Evolutionary conservation across 2,329 filamentous ascomycete species (phyloP).

Genomic region (Juglanconis sp.): DNA sequence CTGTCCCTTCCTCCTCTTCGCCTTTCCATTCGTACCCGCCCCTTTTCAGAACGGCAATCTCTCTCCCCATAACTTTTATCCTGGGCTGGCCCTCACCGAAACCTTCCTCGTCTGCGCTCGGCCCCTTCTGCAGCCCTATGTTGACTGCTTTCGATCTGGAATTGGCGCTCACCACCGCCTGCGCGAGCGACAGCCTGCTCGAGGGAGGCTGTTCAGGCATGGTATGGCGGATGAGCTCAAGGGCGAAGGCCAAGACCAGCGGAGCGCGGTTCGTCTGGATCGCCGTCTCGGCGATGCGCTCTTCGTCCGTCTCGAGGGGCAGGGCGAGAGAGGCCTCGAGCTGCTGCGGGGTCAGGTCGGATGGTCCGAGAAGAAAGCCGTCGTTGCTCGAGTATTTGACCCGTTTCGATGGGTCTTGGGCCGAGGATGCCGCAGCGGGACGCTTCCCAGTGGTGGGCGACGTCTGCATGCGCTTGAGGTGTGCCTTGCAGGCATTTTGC

Average conservation of each 20-base stretch:
- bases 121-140: slow-evolving; percentile 66
- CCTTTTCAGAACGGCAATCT: slow-evolving; percentile 72
- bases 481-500: slow-evolving; percentile 52
- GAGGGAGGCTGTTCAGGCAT: slow-evolving; percentile 84
- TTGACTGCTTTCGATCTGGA: slow-evolving; percentile 73
- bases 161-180: slow-evolving; percentile 80
- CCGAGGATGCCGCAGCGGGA: slow-evolving; percentile 21
- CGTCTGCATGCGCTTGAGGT: slow-evolving; percentile 38
- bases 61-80: slow-evolving; percentile 68
- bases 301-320: slow-evolving; percentile 56
- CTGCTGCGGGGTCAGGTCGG: slow-evolving; percentile 48
- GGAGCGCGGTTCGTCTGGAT: slow-evolving; percentile 79
- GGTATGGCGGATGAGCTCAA: slow-evolving; percentile 70
- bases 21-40: slow-evolving; percentile 66
- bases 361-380: slow-evolving; percentile 27
- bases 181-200: slow-evolving; percentile 77
- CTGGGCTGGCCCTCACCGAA: slow-evolving; percentile 74
- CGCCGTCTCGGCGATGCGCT: slow-evolving; percentile 53
- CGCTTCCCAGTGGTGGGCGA: slow-evolving; percentile 29
- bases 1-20: slow-evolving; percentile 28
- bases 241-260: slow-evolving; percentile 75
- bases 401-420: slow-evolving; percentile 30
- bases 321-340: slow-evolving; percentile 62
- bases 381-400: slow-evolving; percentile 25
- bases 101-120: slow-evolving; percentile 65